phyloP scores from a whole-genome alignment of 192 early-diverging fungal species.

The Coemansia sp. region DNA sequence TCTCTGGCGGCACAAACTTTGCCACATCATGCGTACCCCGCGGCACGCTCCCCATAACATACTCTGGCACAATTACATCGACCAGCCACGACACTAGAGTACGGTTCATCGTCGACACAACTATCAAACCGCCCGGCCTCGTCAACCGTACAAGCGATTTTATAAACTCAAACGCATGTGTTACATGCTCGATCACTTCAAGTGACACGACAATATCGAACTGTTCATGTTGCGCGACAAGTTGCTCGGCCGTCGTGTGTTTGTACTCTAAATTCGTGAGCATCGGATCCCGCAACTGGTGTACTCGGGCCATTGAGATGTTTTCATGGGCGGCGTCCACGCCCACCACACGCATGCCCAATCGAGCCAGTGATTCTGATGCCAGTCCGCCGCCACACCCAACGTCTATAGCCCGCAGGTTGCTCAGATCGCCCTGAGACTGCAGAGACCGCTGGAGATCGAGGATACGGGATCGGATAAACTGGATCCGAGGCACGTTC shows the following conservation, averaged over 20 bases:
- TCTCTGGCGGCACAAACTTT: slow-evolving; percentile 82
- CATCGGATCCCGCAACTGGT: slow-evolving; percentile 68
- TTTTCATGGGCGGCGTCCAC: slow-evolving; percentile 87
- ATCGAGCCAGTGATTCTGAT: slow-evolving; percentile 76
- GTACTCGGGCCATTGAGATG: slow-evolving; percentile 73
- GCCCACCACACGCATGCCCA: slow-evolving; percentile 74
- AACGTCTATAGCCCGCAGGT: slow-evolving; percentile 73
- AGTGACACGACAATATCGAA: slow-evolving; percentile 84
- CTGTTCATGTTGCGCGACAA: slow-evolving; percentile 28
- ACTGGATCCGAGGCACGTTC: slow-evolving; percentile 71
- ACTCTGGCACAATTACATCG: slow-evolving; percentile 82
- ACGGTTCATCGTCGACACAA: slow-evolving; percentile 92
- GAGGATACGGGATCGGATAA: slow-evolving; percentile 64
- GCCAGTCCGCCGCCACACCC: slow-evolving; percentile 95
- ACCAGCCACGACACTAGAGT: slow-evolving; percentile 72
- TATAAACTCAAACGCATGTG: slow-evolving; percentile 70
- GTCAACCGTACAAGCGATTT: slow-evolving; percentile 62
- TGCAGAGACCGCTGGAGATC: slow-evolving; percentile 1
- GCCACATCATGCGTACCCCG: slow-evolving; percentile 81
- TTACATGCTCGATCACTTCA: slow-evolving; percentile 95
- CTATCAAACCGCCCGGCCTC: slow-evolving; percentile 66
- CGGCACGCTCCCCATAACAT: slow-evolving; percentile 75
- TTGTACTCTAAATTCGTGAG: slow-evolving; percentile 57
- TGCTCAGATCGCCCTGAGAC: slow-evolving; percentile 60
- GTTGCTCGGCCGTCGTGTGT: slow-evolving; percentile 57